These are phyloP conservation scores for Flueggea neowawraea DNA, from an alignment of 441 rosid genomes.

Conservation along the genomic window DNA sequence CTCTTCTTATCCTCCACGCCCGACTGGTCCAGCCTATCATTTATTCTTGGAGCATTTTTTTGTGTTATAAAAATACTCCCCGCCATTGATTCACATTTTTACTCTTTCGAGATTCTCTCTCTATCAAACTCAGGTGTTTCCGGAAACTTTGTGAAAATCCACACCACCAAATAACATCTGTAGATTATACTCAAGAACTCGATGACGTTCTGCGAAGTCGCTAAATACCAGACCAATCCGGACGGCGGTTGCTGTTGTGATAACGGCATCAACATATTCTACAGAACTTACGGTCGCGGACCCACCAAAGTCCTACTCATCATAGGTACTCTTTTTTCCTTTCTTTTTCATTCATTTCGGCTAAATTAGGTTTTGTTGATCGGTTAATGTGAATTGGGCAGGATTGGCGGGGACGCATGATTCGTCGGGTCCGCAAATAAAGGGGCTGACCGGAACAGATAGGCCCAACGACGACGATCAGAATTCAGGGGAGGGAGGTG, in stretches of 20 bases:
- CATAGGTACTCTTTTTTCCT: conserved; percentile 45
- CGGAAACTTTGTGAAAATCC: too few species aligned
- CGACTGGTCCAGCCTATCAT: not conserved
- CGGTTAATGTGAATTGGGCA: conserved; percentile 20
- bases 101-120: too few species aligned
- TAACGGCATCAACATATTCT: conserved; percentile 67
- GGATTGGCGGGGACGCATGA: conserved; percentile 95
- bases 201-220: conserved; percentile 80
- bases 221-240: conserved; percentile 16
- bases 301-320: conserved; percentile 75
- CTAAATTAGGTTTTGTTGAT: conserved; percentile 2
- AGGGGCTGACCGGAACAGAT: conserved; percentile 59
- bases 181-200: conserved; percentile 1
- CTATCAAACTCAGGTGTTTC: too few species aligned
- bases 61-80: too few species aligned
- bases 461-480: conserved; percentile 46
- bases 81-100: too few species aligned
- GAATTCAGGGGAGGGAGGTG: conserved; percentile 13
- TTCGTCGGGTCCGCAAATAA: conserved; percentile 88
- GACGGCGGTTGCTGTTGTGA: conserved; percentile 30
- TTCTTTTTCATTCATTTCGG: conserved; percentile 1
- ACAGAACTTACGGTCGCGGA: conserved; percentile 82
- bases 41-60: too few species aligned
- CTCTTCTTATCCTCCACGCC: not conserved
- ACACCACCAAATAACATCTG: too few species aligned